Percentiles rank a stretch among this genome's conserved stretches.
Evolutionary conservation across 805 yeast species (phyloP).

Genomic region (Debaryomyces hansenii): DNA sequence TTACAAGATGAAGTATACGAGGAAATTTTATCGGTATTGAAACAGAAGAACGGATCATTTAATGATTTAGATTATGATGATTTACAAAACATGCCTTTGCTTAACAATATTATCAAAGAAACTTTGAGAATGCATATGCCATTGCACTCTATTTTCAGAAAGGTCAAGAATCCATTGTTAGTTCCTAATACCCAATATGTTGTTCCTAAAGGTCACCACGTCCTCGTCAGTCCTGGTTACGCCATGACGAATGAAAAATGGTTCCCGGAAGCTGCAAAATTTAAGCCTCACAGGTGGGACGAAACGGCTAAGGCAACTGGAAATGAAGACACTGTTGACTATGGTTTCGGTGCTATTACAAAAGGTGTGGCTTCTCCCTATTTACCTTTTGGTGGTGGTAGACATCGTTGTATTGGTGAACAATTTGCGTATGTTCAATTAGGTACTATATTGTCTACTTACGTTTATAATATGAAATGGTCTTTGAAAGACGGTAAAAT

Average conservation of each 20-base stretch:
- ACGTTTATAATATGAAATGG: conserved; percentile 78
- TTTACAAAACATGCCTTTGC: conserved; percentile 75
- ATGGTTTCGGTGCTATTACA: conserved; percentile 95
- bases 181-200: conserved; percentile 78
- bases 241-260: conserved; percentile 73
- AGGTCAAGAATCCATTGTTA: conserved; percentile 73
- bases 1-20: conserved; percentile 77
- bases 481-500: conserved; percentile 44
- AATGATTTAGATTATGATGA: conserved; percentile 76
- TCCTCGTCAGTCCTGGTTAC: conserved; percentile 92
- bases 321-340: conserved; percentile 60
- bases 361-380: conserved; percentile 96
- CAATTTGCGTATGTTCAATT: conserved; percentile 95
- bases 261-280: conserved; percentile 73
- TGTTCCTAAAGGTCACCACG: conserved; percentile 87
- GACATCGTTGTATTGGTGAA: conserved; percentile 99
- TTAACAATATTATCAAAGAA: conserved; percentile 85
- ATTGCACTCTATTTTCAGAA: conserved; percentile 91
- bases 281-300: conserved; percentile 88
- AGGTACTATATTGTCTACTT: conserved; percentile 77
- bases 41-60: conserved; percentile 45
- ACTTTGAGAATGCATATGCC: conserved; percentile 96
- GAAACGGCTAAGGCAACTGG: conserved; percentile 19
- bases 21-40: conserved; percentile 68
- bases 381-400: conserved; percentile 98